Percentiles rank a stretch among this genome's conserved stretches.
Conservation (phyloP, 2,329 filamentous ascomycete genomes). For the Aureobasidium pullulans region DNA sequence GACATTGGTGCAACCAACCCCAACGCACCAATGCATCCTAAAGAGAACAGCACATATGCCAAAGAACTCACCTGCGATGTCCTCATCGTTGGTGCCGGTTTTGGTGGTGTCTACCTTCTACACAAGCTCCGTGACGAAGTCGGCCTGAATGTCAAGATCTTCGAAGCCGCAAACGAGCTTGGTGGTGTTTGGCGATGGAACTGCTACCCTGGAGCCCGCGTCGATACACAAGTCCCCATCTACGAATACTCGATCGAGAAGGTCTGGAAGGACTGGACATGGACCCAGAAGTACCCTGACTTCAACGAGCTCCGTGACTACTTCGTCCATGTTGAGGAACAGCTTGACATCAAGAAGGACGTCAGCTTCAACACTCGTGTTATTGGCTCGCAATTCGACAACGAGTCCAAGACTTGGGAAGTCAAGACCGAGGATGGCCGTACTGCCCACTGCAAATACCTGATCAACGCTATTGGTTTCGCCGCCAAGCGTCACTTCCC, state of each 20-base stretch:
- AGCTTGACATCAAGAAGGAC: conserved; percentile 50
- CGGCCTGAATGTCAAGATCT: conserved; percentile 28
- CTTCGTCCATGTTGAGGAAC: conserved; percentile 55
- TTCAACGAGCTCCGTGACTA: conserved; percentile 45
- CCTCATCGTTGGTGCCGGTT: conserved; percentile 25
- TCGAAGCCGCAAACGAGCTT: conserved; percentile 30
- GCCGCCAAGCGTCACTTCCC: conserved; percentile 33
- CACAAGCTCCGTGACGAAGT: conserved; percentile 27
- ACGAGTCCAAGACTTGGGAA: conserved; percentile 40
- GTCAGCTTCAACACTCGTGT: conserved; percentile 51
- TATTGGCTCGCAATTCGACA: conserved; percentile 46
- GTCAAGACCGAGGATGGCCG: conserved; percentile 47
- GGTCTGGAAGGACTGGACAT: conserved; percentile 50
- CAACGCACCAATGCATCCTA: conserved; percentile 1
- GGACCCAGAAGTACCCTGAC: conserved; percentile 29
- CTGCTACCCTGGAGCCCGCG: conserved; percentile 37
- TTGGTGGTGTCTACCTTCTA: conserved; percentile 23
- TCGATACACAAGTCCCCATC: conserved; percentile 40
- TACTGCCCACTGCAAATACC: conserved; percentile 30
- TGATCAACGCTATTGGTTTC: conserved; percentile 33
- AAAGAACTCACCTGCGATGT: conserved; percentile 25
- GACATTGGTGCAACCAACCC: conserved; percentile 19
- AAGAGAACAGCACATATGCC: conserved; percentile 18
- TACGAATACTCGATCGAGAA: conserved; percentile 43
- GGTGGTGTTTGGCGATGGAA: conserved; percentile 35